Conservation (phyloP, 2,329 filamentous ascomycete genomes). For the Alternaria tenuissima region DNA sequence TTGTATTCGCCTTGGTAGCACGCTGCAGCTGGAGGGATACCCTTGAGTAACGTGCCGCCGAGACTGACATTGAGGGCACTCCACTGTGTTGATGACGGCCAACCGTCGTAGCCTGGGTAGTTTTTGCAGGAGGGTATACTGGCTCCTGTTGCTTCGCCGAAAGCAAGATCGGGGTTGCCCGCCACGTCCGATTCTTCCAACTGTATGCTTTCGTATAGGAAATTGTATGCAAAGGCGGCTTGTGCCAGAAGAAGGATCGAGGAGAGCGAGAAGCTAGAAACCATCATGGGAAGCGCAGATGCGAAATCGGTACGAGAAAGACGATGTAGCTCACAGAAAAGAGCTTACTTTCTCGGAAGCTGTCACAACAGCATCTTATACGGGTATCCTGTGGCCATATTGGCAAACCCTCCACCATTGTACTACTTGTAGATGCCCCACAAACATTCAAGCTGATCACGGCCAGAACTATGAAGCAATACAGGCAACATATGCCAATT, state of each 20-base stretch:
- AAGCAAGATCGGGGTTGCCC: constrained; percentile 33
- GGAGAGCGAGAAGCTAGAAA: background rate
- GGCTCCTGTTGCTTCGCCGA: constrained; percentile 22
- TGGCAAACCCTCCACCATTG: background rate
- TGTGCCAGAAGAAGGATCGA: background rate
- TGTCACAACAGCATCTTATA: background rate
- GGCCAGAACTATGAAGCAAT: background rate
- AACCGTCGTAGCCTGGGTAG: constrained; percentile 36
- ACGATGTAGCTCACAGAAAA: no score
- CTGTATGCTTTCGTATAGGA: constrained; percentile 34
- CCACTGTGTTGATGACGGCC: constrained; percentile 36
- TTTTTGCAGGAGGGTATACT: constrained; percentile 28
- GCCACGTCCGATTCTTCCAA: constrained; percentile 29
- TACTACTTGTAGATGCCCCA: background rate
- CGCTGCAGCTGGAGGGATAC: constrained; percentile 36
- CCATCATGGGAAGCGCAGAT: background rate
- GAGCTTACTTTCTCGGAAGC: background rate
- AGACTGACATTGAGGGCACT: constrained; percentile 33
- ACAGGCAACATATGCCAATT: background rate
- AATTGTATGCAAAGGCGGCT: constrained; percentile 29
- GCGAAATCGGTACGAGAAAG: background rate
- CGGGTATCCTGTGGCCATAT: background rate
- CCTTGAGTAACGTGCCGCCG: constrained; percentile 32
- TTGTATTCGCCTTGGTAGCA: constrained; percentile 36
- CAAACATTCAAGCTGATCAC: background rate